A percentile compares a stretch with the other conserved stretches of the same genome.
phyloP scores from a whole-genome alignment of 78 protist species.

The Dictyostelium capitatum region DNA sequence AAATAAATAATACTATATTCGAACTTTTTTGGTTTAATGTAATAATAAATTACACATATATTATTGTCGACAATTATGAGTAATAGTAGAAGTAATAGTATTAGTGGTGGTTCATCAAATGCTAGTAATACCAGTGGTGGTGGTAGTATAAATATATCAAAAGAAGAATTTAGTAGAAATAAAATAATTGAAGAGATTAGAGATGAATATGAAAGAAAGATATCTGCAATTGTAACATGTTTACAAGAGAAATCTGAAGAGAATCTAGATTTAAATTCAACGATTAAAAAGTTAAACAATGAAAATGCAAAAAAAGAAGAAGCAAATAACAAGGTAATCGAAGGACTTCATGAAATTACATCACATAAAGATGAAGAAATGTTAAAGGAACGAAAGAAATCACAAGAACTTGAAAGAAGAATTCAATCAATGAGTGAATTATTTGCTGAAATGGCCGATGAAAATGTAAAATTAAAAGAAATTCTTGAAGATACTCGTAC shows the following conservation, averaged over 20 bases:
- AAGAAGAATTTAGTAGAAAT: conserved; percentile 44
- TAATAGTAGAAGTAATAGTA: not conserved
- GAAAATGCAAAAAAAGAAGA: not conserved
- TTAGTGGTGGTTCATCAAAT: not conserved
- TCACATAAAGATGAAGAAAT: conserved; percentile 56
- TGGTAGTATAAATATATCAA: not conserved
- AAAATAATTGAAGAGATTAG: conserved; percentile 30
- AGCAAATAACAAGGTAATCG: conserved; percentile 13
- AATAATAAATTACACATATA: too few relatives aligned
- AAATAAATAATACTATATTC: too few relatives aligned
- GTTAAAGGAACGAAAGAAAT: conserved; percentile 31
- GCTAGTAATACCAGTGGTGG: not conserved
- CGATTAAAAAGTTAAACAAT: not conserved
- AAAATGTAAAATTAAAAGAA: conserved; percentile 31
- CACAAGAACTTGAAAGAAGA: conserved; percentile 49
- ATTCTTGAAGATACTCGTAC: conserved; percentile 54
- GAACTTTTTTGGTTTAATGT: too few relatives aligned
- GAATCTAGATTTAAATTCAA: conserved; percentile 34
- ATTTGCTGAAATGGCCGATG: conserved; percentile 68
- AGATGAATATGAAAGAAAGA: conserved; percentile 70
- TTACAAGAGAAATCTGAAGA: conserved; percentile 71
- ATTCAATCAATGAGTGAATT: conserved; percentile 51
- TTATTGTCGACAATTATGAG: not conserved
- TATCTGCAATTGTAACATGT: conserved; percentile 46
- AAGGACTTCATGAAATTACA: conserved; percentile 58